phyloP scores from a whole-genome alignment of 2,329 filamentous ascomycete genomes.

The Dendrostoma leiphaemia region DNA sequence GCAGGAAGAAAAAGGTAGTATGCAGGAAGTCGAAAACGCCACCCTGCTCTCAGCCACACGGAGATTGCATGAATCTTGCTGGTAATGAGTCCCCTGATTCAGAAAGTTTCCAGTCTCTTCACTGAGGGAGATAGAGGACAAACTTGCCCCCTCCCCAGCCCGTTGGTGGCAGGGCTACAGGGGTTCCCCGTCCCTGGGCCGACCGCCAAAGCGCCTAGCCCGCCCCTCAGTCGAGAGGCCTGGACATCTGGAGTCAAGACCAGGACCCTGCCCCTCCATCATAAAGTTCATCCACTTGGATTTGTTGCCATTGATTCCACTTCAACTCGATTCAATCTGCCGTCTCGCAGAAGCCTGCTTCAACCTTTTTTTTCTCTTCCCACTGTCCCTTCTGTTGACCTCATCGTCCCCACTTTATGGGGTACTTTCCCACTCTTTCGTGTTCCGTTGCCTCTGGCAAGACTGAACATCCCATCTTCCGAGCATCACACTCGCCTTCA shows the following conservation, averaged over 20 bases:
- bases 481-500: too few relatives aligned
- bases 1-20: neutral
- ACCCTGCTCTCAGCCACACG: too few relatives aligned
- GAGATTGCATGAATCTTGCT: too few relatives aligned
- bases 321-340: too few relatives aligned
- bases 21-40: too few relatives aligned
- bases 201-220: neutral
- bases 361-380: neutral
- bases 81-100: too few relatives aligned
- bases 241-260: too few relatives aligned
- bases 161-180: neutral
- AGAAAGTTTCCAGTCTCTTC: too few relatives aligned
- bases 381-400: neutral
- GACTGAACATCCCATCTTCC: too few relatives aligned
- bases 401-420: constrained; percentile 4
- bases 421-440: neutral
- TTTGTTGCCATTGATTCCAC: neutral
- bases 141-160: neutral
- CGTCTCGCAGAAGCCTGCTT: constrained; percentile 2
- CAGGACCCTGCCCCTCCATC: neutral
- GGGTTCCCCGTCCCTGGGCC: constrained; percentile 6
- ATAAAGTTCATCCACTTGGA: neutral
- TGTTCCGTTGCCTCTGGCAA: too few relatives aligned
- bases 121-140: too few relatives aligned
- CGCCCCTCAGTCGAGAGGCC: neutral